Conservation (phyloP, 805 yeast genomes). For the Starmerella davenportii region DNA sequence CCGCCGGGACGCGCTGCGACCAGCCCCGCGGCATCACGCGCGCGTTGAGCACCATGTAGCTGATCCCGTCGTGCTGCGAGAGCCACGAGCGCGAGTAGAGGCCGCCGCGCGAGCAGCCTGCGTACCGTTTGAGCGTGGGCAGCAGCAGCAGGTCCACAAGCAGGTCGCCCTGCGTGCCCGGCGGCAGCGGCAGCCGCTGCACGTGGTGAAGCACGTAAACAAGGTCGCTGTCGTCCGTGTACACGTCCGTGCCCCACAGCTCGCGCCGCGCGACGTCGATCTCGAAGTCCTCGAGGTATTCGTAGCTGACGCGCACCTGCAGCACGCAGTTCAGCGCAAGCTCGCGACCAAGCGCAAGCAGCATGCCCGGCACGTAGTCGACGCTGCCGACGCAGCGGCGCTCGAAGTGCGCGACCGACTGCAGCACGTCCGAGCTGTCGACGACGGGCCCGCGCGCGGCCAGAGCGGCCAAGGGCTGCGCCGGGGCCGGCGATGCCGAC, state of each 20-base stretch:
- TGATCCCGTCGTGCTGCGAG: constrained; percentile 58
- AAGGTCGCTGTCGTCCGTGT: constrained; percentile 85
- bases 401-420: constrained; percentile 27
- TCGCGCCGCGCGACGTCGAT: constrained; percentile 28
- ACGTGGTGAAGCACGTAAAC: constrained; percentile 56
- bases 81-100: constrained; percentile 63
- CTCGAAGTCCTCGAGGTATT: constrained; percentile 24
- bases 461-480: too few species aligned
- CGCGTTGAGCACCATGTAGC: constrained; percentile 34
- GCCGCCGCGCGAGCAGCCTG: constrained; percentile 49
- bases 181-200: constrained; percentile 53
- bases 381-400: constrained; percentile 36
- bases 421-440: constrained; percentile 20
- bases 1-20: constrained; percentile 3
- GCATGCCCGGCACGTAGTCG: constrained; percentile 27
- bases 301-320: constrained; percentile 38
- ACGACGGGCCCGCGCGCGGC: neutral
- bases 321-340: constrained; percentile 26
- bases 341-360: constrained; percentile 19
- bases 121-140: constrained; percentile 49
- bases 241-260: constrained; percentile 85
- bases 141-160: constrained; percentile 42
- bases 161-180: constrained; percentile 28
- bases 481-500: too few species aligned
- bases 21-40: constrained; percentile 11